phyloP scores from a whole-genome alignment of 2,329 filamentous ascomycete species.

The Colletotrichum kahawae region DNA sequence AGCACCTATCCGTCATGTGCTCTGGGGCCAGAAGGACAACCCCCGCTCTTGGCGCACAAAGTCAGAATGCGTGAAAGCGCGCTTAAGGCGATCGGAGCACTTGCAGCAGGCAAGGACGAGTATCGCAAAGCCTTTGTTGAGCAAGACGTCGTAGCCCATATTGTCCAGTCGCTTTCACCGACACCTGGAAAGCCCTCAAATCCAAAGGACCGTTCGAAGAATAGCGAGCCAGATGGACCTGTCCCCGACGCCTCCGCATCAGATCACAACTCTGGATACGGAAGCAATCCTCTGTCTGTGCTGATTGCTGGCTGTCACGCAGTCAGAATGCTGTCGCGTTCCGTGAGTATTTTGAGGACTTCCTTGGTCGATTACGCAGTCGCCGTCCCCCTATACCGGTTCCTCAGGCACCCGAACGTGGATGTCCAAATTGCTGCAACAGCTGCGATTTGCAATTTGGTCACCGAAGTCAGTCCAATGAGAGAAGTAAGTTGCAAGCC shows the following conservation, averaged over 20 bases:
- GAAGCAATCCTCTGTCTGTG: conserved; percentile 76
- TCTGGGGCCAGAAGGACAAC: conserved; percentile 66
- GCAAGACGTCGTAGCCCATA: conserved; percentile 78
- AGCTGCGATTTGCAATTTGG: conserved; percentile 81
- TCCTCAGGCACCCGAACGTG: conserved; percentile 76
- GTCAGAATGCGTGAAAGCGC: conserved; percentile 78
- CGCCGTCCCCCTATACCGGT: conserved; percentile 74
- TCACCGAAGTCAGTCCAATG: conserved; percentile 90
- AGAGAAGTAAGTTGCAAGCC: conserved; percentile 67
- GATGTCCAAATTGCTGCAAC: conserved; percentile 88
- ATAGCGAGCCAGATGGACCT: conserved; percentile 38
- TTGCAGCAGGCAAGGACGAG: conserved; percentile 81
- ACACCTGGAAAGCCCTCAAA: conserved; percentile 58
- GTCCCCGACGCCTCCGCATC: conserved; percentile 29
- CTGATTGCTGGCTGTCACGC: conserved; percentile 86
- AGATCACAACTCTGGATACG: conserved; percentile 56
- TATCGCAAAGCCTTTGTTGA: conserved; percentile 84
- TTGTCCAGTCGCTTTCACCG: conserved; percentile 77
- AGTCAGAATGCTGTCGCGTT: conserved; percentile 81
- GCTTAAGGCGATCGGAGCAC: conserved; percentile 79
- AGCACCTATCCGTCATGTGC: conserved; percentile 42
- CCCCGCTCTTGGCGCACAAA: conserved; percentile 67
- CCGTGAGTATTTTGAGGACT: conserved; percentile 83
- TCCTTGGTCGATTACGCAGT: conserved; percentile 86
- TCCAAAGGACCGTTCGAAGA: conserved; percentile 45